These are phyloP conservation scores for Cicer arietinum DNA, from an alignment of 306 rosid genomes.

Conservation along the genomic window DNA sequence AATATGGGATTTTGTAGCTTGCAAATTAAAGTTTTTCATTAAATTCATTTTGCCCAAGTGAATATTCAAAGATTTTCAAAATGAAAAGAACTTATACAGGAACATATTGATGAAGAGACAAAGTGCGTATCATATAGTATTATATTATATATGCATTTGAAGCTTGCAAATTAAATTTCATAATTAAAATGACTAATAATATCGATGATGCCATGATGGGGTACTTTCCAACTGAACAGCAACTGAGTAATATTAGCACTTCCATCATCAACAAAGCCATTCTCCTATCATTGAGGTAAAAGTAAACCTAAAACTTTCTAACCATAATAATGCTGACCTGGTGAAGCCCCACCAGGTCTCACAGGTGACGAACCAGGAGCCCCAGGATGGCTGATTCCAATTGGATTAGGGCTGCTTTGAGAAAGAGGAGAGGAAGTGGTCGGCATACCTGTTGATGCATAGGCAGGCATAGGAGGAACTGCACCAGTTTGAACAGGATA, in stretches of 20 bases:
- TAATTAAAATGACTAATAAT: conserved; percentile 19
- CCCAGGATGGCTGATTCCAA: conserved; percentile 50
- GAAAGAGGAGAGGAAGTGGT: conserved; percentile 60
- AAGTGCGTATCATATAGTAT: not conserved
- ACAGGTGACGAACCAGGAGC: conserved; percentile 54
- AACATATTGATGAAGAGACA: not conserved
- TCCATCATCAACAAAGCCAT: conserved; percentile 31
- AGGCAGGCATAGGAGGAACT: conserved; percentile 54
- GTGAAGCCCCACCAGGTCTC: conserved; percentile 49
- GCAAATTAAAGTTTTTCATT: too few species aligned
- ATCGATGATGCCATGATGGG: not conserved
- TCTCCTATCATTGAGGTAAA: conserved; percentile 27
- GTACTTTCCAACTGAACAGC: conserved; percentile 29
- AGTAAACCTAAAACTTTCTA: conserved; percentile 21
- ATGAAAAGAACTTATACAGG: not conserved
- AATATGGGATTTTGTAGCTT: too few species aligned
- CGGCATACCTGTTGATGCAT: conserved; percentile 54
- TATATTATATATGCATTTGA: not conserved
- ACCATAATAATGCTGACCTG: conserved; percentile 51
- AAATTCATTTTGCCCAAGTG: not conserved
- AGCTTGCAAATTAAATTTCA: conserved; percentile 32
- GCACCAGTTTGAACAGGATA: conserved; percentile 63
- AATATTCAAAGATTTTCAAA: conserved; percentile 11
- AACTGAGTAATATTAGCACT: conserved; percentile 23
- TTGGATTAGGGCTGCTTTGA: conserved; percentile 49